These are phyloP conservation scores for Sophora flavescens DNA, from an alignment of 306 rosid genomes.

Conservation along the genomic window DNA sequence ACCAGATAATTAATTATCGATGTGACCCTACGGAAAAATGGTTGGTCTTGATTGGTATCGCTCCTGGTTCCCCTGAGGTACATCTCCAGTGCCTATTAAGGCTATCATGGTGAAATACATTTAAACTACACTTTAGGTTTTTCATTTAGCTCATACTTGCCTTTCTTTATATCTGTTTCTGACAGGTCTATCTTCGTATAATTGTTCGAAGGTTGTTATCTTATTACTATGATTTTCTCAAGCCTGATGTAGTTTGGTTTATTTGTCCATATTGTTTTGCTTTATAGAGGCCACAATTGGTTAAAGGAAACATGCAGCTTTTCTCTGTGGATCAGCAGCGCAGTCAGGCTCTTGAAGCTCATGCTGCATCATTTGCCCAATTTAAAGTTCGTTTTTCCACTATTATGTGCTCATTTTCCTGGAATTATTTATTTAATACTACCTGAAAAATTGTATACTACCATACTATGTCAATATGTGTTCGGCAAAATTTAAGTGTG, in stretches of 20 bases:
- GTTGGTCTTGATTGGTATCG: slow-evolving; percentile 99
- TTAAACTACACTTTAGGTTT: slow-evolving; percentile 29
- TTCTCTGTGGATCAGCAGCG: slow-evolving; percentile 98
- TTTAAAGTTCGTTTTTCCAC: slow-evolving; percentile 67
- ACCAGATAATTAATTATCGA: slow-evolving; percentile 96
- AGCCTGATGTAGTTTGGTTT: slow-evolving; percentile 39
- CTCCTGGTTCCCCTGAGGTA: slow-evolving; percentile 99
- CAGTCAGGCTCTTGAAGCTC: slow-evolving; percentile 99
- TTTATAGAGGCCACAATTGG: slow-evolving; percentile 88
- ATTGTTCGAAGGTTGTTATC: not conserved
- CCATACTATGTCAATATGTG: slow-evolving; percentile 14
- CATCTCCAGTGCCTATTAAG: slow-evolving; percentile 42
- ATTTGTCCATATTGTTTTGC: slow-evolving; percentile 40
- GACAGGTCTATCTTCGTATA: slow-evolving; percentile 8
- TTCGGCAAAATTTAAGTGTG: slow-evolving; percentile 19
- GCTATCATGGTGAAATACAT: slow-evolving; percentile 28
- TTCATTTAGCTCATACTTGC: not conserved
- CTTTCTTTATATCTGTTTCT: slow-evolving; percentile 22
- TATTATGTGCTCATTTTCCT: slow-evolving; percentile 11
- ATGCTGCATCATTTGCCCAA: slow-evolving; percentile 98
- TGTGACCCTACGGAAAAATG: slow-evolving; percentile 97
- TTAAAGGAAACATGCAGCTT: slow-evolving; percentile 98
- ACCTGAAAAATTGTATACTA: slow-evolving; percentile 5
- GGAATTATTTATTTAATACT: slow-evolving; percentile 18
- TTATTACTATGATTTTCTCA: slow-evolving; percentile 12